These are phyloP conservation scores for Talaromyces thailandensis DNA, from an alignment of 495 filamentous ascomycete genomes.

Conservation along the genomic window DNA sequence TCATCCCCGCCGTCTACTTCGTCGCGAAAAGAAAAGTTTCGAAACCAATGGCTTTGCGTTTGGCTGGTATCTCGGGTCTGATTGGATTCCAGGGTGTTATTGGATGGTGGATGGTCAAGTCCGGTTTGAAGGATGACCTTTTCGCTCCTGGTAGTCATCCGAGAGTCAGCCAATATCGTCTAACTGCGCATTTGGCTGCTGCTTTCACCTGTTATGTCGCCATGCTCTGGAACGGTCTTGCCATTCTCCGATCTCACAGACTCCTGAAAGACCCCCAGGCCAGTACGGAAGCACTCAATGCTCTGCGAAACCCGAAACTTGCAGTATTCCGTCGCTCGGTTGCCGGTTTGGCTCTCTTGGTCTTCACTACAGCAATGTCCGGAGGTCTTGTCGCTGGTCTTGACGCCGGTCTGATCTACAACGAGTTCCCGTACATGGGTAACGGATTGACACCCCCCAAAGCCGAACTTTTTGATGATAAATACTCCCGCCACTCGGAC, in stretches of 20 bases:
- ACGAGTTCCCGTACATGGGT: slow-evolving; percentile 96
- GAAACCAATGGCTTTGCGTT: slow-evolving; percentile 59
- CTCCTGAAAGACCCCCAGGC: slow-evolving; percentile 54
- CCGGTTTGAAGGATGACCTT: slow-evolving; percentile 85
- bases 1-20: slow-evolving; percentile 82
- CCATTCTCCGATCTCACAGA: slow-evolving; percentile 64
- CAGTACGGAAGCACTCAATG: slow-evolving; percentile 44
- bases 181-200: slow-evolving; percentile 79
- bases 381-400: slow-evolving; percentile 90
- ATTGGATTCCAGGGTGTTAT: slow-evolving; percentile 95
- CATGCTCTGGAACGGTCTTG: slow-evolving; percentile 90
- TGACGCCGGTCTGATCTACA: slow-evolving; percentile 95
- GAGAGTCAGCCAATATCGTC: slow-evolving; percentile 85
- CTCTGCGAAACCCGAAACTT: slow-evolving; percentile 56
- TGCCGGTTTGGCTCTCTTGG: slow-evolving; percentile 59
- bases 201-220: slow-evolving; percentile 86
- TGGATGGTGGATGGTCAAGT: slow-evolving; percentile 99
- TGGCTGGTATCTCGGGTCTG: slow-evolving; percentile 75
- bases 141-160: slow-evolving; percentile 87
- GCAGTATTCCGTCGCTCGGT: slow-evolving; percentile 66
- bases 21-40: slow-evolving; percentile 73
- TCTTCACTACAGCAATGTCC: slow-evolving; percentile 86
- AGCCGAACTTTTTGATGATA: slow-evolving; percentile 70
- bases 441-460: slow-evolving; percentile 68
- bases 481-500: slow-evolving; percentile 76